Evolutionary conservation across 169 alveolate genomes (phyloP).

Genomic region (Cystoisospora suis): DNA sequence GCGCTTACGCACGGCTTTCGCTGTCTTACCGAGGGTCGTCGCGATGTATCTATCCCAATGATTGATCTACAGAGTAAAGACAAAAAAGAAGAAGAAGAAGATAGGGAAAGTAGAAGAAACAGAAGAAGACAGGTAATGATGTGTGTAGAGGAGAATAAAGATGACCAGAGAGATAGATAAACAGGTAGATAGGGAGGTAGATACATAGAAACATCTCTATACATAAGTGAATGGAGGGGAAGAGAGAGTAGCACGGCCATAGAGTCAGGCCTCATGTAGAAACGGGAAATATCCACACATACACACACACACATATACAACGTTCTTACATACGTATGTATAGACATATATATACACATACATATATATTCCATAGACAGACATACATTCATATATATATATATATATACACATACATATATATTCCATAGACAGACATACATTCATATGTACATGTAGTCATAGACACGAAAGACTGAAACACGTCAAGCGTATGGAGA

Average conservation of each 20-base stretch:
- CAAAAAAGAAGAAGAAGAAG: neutral
- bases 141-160: too few relatives aligned
- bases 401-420: too few relatives aligned
- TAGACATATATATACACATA: too few relatives aligned
- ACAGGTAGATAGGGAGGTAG: too few relatives aligned
- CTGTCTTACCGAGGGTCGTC: slow-evolving; percentile 35
- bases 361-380: too few relatives aligned
- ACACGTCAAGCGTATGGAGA: too few relatives aligned
- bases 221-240: neutral
- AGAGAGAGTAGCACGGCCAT: too few relatives aligned
- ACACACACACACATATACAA: neutral
- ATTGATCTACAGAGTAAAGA: neutral
- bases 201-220: neutral
- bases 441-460: neutral
- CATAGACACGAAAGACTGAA: too few relatives aligned
- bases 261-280: neutral
- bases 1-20: slow-evolving; percentile 53
- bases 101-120: neutral
- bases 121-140: too few relatives aligned
- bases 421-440: neutral
- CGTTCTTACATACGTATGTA: neutral
- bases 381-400: neutral
- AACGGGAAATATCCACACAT: neutral
- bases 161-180: too few relatives aligned
- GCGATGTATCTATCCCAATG: slow-evolving; percentile 18